phyloP scores from a whole-genome alignment of 768 basidiomycete species.

The Mrakia gelida region DNA sequence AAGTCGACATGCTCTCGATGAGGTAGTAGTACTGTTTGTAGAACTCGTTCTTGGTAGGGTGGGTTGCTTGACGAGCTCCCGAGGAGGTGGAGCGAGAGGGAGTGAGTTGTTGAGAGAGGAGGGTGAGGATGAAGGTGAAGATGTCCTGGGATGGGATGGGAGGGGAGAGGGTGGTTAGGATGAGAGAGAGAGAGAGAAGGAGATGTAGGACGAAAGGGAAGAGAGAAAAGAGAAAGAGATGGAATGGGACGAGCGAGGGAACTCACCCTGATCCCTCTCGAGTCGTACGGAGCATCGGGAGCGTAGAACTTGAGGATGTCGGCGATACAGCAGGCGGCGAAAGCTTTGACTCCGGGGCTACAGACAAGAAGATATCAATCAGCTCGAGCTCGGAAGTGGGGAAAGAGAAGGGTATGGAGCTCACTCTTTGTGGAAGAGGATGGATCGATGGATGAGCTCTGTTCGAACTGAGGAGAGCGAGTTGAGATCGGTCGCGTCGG shows the following conservation, averaged over 20 bases:
- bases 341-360: slow-evolving; percentile 83
- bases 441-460: slow-evolving; percentile 71
- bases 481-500: slow-evolving; percentile 71
- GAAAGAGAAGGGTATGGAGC: slow-evolving; percentile 13
- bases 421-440: slow-evolving; percentile 85
- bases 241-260: slow-evolving; percentile 80
- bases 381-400: not conserved
- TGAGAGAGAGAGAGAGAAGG: not conserved
- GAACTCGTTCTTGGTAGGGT: slow-evolving; percentile 47
- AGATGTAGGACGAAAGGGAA: slow-evolving; percentile 10
- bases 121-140: slow-evolving; percentile 92
- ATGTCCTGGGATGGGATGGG: slow-evolving; percentile 61
- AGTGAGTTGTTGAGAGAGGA: slow-evolving; percentile 55
- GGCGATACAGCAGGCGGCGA: slow-evolving; percentile 87
- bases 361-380: not conserved
- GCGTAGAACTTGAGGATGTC: slow-evolving; percentile 91
- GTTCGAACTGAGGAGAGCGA: slow-evolving; percentile 67
- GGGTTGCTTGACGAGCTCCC: not conserved
- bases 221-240: slow-evolving; percentile 79
- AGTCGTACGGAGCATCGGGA: slow-evolving; percentile 92
- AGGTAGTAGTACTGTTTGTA: slow-evolving; percentile 91
- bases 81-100: slow-evolving; percentile 7
- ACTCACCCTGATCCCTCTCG: slow-evolving; percentile 61
- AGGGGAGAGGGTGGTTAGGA: no score
- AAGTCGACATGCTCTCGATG: slow-evolving; percentile 86